Evolutionary conservation across 768 basidiomycete genomes (phyloP).

Genomic region (Ramaria rubella): DNA sequence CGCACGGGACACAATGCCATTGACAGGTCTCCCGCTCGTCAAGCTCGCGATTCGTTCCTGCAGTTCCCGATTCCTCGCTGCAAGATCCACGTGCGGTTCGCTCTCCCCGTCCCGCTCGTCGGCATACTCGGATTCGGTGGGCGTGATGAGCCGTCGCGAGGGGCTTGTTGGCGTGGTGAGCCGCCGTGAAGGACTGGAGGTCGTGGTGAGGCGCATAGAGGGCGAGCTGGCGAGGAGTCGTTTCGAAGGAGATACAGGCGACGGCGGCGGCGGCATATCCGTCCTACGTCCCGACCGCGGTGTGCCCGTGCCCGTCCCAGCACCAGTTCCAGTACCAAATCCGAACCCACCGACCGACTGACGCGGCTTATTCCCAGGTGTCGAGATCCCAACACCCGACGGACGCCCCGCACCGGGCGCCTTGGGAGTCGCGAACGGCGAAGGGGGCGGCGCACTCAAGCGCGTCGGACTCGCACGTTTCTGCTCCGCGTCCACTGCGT

Average conservation of each 20-base stretch:
- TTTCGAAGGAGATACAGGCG: conserved; percentile 33
- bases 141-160: conserved; percentile 5
- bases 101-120: conserved; percentile 1
- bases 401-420: conserved; percentile 34
- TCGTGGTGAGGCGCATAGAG: background rate
- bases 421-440: conserved; percentile 67
- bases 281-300: conserved; percentile 10
- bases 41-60: conserved; percentile 46
- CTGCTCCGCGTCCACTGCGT: conserved; percentile 13
- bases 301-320: background rate
- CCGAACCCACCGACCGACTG: conserved; percentile 7
- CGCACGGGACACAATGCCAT: conserved; percentile 15
- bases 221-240: conserved; percentile 5
- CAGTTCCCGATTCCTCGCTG: conserved; percentile 31
- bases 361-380: conserved; percentile 6
- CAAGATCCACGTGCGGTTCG: conserved; percentile 11
- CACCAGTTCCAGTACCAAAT: background rate
- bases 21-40: conserved; percentile 26
- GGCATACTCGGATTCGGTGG: conserved; percentile 12
- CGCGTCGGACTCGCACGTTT: conserved; percentile 19
- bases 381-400: conserved; percentile 26
- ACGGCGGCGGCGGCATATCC: conserved; percentile 71
- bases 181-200: conserved; percentile 3
- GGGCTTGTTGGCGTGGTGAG: conserved; percentile 8
- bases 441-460: conserved; percentile 23